Evolutionary conservation across 1,284 basidiomycete genomes (phyloP).

Genomic region (Ustilago lituana): DNA sequence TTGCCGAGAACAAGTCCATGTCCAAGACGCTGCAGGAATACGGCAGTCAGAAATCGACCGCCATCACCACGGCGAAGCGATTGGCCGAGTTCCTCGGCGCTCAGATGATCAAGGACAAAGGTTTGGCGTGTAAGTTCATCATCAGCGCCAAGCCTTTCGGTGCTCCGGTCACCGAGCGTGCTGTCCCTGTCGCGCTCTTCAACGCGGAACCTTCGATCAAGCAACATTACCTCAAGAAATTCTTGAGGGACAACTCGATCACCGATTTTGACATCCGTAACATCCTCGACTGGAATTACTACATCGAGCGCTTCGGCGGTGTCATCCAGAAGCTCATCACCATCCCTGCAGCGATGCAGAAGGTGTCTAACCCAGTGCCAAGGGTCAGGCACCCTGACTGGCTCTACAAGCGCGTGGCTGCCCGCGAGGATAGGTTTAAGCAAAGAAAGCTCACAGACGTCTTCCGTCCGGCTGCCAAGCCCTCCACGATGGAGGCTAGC

Average conservation of each 20-base stretch:
- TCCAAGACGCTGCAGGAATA: slow-evolving; percentile 96
- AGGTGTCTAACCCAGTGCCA: slow-evolving; percentile 94
- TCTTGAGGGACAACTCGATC: slow-evolving; percentile 92
- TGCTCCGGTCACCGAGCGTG: slow-evolving; percentile 95
- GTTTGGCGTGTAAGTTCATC: slow-evolving; percentile 98
- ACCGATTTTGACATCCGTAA: slow-evolving; percentile 89
- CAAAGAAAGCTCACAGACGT: slow-evolving; percentile 98
- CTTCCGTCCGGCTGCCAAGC: slow-evolving; percentile 73
- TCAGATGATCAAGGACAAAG: slow-evolving; percentile 99
- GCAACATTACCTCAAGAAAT: slow-evolving; percentile 88
- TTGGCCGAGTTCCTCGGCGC: slow-evolving; percentile 96
- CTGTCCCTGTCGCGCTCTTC: slow-evolving; percentile 98
- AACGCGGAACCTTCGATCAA: slow-evolving; percentile 92
- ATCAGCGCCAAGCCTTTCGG: slow-evolving; percentile 93
- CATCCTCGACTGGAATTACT: slow-evolving; percentile 98
- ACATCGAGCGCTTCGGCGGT: slow-evolving; percentile 95
- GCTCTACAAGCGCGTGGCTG: slow-evolving; percentile 89
- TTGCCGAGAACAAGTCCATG: slow-evolving; percentile 99
- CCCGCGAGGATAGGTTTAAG: slow-evolving; percentile 92
- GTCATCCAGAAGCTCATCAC: slow-evolving; percentile 99
- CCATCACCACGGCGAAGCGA: slow-evolving; percentile 93
- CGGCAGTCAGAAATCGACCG: slow-evolving; percentile 94
- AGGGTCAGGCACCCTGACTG: slow-evolving; percentile 97
- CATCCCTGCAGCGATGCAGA: slow-evolving; percentile 98
- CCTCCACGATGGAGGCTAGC: slow-evolving; percentile 22